phyloP scores from a whole-genome alignment of 176 grass and related monocot species.

The Phragmites australis region DNA sequence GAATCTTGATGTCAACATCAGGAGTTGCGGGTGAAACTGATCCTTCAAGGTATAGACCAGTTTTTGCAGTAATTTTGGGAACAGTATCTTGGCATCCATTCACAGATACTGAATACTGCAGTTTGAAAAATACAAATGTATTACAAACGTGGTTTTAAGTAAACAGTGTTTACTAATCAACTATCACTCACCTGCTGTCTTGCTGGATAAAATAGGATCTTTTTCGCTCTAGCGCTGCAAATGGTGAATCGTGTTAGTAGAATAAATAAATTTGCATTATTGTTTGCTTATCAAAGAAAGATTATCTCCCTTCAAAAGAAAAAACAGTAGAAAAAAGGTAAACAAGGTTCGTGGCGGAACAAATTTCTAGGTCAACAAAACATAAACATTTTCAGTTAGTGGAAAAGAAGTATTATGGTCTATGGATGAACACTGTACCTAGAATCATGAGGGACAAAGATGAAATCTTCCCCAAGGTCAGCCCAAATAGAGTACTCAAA shows the following conservation, averaged over 20 bases:
- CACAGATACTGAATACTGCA: constrained; percentile 73
- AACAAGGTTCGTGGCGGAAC: constrained; percentile 20
- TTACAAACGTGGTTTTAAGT: constrained; percentile 26
- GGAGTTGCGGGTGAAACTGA: constrained; percentile 73
- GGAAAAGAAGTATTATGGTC: not conserved
- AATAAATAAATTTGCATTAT: constrained; percentile 34
- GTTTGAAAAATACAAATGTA: constrained; percentile 12
- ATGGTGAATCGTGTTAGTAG: constrained; percentile 22
- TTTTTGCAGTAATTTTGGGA: constrained; percentile 62
- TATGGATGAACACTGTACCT: constrained; percentile 52
- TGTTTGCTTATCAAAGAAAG: constrained; percentile 23
- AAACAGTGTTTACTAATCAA: constrained; percentile 24
- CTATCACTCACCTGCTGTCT: constrained; percentile 57
- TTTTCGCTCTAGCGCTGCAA: constrained; percentile 61
- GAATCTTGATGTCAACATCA: constrained; percentile 76
- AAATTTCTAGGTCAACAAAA: constrained; percentile 14
- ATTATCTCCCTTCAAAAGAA: not conserved
- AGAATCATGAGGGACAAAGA: constrained; percentile 74
- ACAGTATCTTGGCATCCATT: constrained; percentile 79
- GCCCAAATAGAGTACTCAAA: constrained; percentile 94
- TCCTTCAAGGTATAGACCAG: constrained; percentile 85
- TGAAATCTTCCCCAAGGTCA: constrained; percentile 74
- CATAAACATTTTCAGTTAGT: not conserved
- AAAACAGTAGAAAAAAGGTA: not conserved
- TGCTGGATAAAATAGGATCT: constrained; percentile 96